These are phyloP conservation scores for Decorospora gaudefroyi DNA, from an alignment of 2,329 filamentous ascomycete genomes.

Conservation along the genomic window DNA sequence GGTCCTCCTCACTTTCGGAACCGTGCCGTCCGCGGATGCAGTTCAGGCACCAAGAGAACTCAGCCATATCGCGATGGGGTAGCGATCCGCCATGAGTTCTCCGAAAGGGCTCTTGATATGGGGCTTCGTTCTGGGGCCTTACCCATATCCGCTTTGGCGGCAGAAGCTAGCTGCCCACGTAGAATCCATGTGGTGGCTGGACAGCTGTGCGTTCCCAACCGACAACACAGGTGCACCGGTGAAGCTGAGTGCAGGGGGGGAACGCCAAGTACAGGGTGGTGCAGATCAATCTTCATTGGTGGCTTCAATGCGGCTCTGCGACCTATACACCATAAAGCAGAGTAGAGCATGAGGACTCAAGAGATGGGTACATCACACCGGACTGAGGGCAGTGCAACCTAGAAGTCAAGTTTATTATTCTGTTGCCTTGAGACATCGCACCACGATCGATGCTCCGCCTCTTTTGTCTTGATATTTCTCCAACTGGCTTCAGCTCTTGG, in stretches of 20 bases:
- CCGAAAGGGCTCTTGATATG: constrained; percentile 35
- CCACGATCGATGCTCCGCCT: constrained; percentile 33
- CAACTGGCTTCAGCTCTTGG: constrained; percentile 14
- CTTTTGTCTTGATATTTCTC: constrained; percentile 25
- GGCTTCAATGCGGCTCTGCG: constrained; percentile 44
- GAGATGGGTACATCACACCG: constrained; percentile 26
- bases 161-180: constrained; percentile 35
- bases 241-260: constrained; percentile 20
- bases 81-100: constrained; percentile 30
- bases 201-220: constrained; percentile 25
- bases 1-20: constrained; percentile 17
- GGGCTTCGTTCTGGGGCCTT: constrained; percentile 28
- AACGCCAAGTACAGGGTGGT: constrained; percentile 8
- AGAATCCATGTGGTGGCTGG: constrained; percentile 36
- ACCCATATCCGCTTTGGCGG: constrained; percentile 28
- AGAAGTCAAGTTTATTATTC: constrained; percentile 20
- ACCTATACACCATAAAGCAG: constrained; percentile 38
- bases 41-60: constrained; percentile 19
- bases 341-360: constrained; percentile 25
- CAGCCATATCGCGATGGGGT: constrained; percentile 23
- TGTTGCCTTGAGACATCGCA: constrained; percentile 30
- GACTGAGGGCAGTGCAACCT: constrained; percentile 39
- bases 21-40: constrained; percentile 21
- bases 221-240: constrained; percentile 35
- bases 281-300: constrained; percentile 19